Evolutionary conservation across 75 land plant species (phyloP).

Genomic region (Isoetes taiwanensis): DNA sequence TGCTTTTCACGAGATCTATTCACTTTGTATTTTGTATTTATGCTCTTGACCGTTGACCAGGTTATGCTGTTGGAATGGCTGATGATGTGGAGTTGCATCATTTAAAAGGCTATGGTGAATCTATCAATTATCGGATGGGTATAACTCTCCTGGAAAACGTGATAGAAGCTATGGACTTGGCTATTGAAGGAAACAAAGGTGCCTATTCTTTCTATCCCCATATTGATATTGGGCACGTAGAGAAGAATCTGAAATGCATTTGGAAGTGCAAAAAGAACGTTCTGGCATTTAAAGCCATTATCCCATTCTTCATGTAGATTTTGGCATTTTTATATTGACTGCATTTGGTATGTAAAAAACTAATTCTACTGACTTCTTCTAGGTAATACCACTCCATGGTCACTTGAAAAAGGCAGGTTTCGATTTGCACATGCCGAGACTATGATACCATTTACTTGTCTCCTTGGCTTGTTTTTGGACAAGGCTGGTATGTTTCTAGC

Average conservation of each 20-base stretch:
- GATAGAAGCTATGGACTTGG: slow-evolving; percentile 65
- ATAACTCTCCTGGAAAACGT: slow-evolving; percentile 68
- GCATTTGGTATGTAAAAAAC: no score
- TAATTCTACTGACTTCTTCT: background rate
- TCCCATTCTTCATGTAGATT: no score
- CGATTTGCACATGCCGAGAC: slow-evolving; percentile 98
- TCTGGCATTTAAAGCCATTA: no score
- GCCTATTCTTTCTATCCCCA: background rate
- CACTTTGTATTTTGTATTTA: background rate
- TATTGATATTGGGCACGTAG: background rate
- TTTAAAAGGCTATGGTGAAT: slow-evolving; percentile 85
- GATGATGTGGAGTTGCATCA: slow-evolving; percentile 83
- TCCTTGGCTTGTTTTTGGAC: slow-evolving; percentile 80
- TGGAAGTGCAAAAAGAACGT: no score
- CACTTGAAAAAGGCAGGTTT: slow-evolving; percentile 65
- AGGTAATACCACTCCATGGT: slow-evolving; percentile 31
- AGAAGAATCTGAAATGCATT: no score
- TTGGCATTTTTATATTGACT: no score
- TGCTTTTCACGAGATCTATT: no score
- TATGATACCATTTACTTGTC: slow-evolving; percentile 76
- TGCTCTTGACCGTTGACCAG: slow-evolving; percentile 31
- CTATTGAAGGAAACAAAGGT: slow-evolving; percentile 80
- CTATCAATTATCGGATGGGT: slow-evolving; percentile 83
- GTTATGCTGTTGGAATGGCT: slow-evolving; percentile 76
- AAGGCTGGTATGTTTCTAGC: slow-evolving; percentile 41